A percentile compares a stretch with the other conserved stretches of the same genome.
phyloP scores from a whole-genome alignment of 148 eudicot genomes.

The Nepenthes gracilis region DNA sequence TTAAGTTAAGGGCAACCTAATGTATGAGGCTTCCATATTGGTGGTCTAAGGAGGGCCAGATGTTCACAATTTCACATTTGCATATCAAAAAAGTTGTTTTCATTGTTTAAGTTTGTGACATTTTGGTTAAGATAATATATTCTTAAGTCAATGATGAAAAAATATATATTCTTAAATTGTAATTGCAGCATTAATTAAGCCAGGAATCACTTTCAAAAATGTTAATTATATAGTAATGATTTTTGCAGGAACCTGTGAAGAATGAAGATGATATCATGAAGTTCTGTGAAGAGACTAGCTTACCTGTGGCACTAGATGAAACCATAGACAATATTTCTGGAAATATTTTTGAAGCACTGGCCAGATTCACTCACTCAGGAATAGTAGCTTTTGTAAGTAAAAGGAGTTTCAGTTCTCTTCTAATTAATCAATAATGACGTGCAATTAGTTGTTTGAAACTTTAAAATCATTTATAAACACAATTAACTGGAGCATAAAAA shows the following conservation, averaged over 20 bases:
- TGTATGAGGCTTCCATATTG: no score
- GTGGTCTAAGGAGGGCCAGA: no score
- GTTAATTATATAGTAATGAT: slow-evolving; percentile 4
- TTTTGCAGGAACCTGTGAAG: slow-evolving; percentile 77
- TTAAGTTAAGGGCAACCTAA: no score
- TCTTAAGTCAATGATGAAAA: no score
- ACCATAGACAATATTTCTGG: slow-evolving; percentile 51
- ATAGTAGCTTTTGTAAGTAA: slow-evolving; percentile 77
- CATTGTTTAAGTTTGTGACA: no score
- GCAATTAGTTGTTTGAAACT: background rate
- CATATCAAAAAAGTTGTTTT: no score
- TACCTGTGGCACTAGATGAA: slow-evolving; percentile 97
- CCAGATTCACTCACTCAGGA: slow-evolving; percentile 68
- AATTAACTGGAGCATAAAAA: background rate
- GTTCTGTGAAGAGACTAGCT: slow-evolving; percentile 77
- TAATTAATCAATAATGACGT: background rate
- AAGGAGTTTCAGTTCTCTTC: background rate
- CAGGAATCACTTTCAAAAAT: background rate
- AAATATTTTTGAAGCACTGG: slow-evolving; percentile 40
- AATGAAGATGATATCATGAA: slow-evolving; percentile 64
- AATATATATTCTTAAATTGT: no score
- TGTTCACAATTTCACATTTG: no score
- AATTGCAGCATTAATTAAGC: no score
- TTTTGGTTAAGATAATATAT: no score
- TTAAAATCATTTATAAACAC: background rate